These are phyloP conservation scores for Penstemon barbatus DNA, from an alignment of 257 asterid genomes.

Conservation along the genomic window DNA sequence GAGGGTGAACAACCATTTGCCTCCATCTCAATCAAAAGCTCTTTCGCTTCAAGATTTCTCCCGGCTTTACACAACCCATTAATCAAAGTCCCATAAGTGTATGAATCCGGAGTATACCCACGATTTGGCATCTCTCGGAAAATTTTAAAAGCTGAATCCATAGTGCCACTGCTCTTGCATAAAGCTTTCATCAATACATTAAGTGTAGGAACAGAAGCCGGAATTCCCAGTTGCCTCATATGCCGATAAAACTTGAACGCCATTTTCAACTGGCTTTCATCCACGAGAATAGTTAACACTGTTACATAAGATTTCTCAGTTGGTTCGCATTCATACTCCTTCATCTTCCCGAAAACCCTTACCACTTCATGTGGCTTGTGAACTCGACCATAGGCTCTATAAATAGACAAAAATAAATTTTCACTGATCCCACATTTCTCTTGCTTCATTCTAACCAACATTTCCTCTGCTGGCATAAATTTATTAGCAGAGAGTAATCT, in stretches of 20 bases:
- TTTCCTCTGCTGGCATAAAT: conserved; percentile 62
- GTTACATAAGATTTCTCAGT: conserved; percentile 69
- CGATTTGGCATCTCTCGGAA: conserved; percentile 81
- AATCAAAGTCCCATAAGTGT: conserved; percentile 85
- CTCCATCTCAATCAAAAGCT: conserved; percentile 80
- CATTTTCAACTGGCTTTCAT: conserved; percentile 76
- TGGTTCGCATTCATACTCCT: conserved; percentile 68
- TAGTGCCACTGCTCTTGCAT: conserved; percentile 65
- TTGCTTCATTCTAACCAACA: conserved; percentile 69
- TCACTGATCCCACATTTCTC: conserved; percentile 64
- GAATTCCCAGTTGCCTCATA: conserved; percentile 71
- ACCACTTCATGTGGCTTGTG: conserved; percentile 87
- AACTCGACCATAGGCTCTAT: conserved; percentile 72
- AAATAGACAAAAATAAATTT: conserved; percentile 62
- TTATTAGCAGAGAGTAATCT: conserved; percentile 70
- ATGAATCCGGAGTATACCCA: conserved; percentile 75
- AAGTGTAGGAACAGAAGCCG: conserved; percentile 61
- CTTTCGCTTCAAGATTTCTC: conserved; percentile 71
- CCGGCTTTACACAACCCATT: conserved; percentile 76
- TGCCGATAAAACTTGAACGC: conserved; percentile 75
- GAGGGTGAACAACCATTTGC: conserved; percentile 71
- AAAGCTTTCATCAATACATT: conserved; percentile 82
- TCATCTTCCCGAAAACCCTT: conserved; percentile 63
- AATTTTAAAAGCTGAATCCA: conserved; percentile 69
- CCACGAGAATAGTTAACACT: conserved; percentile 73